Evolutionary conservation across 2,329 filamentous ascomycete genomes (phyloP), one percentile per base, ranked within the genome.

Genomic region (Paecilomyces fulvus): DNA sequence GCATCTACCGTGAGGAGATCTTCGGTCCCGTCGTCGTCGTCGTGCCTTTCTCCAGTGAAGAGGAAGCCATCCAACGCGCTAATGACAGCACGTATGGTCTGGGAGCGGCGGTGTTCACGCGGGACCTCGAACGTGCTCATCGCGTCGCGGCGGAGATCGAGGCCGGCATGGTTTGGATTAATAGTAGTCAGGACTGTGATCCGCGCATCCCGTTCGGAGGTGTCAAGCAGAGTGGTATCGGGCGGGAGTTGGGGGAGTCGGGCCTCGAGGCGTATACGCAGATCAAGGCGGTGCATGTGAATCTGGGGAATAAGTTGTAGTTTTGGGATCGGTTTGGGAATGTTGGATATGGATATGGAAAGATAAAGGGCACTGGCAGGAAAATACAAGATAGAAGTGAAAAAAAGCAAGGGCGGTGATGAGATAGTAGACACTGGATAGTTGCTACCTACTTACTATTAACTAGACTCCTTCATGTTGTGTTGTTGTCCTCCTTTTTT

Each of bases 1-100:
- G 81, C 63, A 84, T 90, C 60, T 83, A 86, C 77, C 79, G 79
- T 59, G 84, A 88, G 65, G 87, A 90, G 67, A 87, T 87, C 52
- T 90, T 90, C 69, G 87, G 87, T 25, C 87, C 87, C 9, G 46
- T 49, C 2, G 21, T 49, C 1, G 46, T 25, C 20, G 46, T 49
- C 8, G 17, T 49, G 20, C 4, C 17, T 1, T 49, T 21, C 11
- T 9, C 20, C 46, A 25, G 23, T 12, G 46, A 49, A 25, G 46
- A 21, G 3, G 17, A 21, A 6, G 23, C 23, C 3, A 21, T 49
- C 46, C 46, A 49, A 17, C 17, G 23, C 9, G 46, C 23, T 6
- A 49, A 49, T 17, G 17, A 21, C 5, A 49, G 12, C n/a, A 10
- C 46, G 17, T 21, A 21, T 12, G 46, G 46, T 10, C 46, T 49